Evolutionary conservation across 2,329 filamentous ascomycete genomes (phyloP).

Genomic region (Thelonectria blattea): DNA sequence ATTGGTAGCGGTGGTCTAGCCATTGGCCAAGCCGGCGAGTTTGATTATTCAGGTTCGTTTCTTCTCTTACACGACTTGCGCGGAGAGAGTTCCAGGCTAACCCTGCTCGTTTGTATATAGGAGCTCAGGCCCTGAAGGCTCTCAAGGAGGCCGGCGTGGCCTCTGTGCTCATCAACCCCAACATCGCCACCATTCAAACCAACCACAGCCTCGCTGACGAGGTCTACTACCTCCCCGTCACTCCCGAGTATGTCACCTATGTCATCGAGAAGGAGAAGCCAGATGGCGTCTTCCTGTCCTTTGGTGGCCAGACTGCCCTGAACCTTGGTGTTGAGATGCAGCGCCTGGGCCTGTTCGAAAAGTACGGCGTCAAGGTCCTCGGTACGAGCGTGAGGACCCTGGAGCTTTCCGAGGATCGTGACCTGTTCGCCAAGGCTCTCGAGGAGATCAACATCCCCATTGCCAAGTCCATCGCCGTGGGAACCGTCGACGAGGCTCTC

Average conservation of each 20-base stretch:
- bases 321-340: slow-evolving; percentile 98
- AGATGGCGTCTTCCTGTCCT: slow-evolving; percentile 96
- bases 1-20: slow-evolving; percentile 94
- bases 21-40: slow-evolving; percentile 97
- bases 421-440: slow-evolving; percentile 92
- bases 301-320: slow-evolving; percentile 95
- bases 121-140: slow-evolving; percentile 94
- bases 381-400: slow-evolving; percentile 94
- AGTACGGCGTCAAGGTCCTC: slow-evolving; percentile 93
- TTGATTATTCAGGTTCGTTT: slow-evolving; percentile 92
- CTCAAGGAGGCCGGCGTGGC: slow-evolving; percentile 92
- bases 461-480: slow-evolving; percentile 91
- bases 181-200: slow-evolving; percentile 98
- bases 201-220: slow-evolving; percentile 95
- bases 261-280: slow-evolving; percentile 96
- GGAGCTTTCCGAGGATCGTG: slow-evolving; percentile 93
- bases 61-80: neutral
- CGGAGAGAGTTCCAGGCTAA: slow-evolving; percentile 28
- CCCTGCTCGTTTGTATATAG: slow-evolving; percentile 53
- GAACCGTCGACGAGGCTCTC: slow-evolving; percentile 89
- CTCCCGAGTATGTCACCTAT: slow-evolving; percentile 95
- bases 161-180: slow-evolving; percentile 95
- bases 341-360: slow-evolving; percentile 91
- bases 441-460: slow-evolving; percentile 98
- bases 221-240: slow-evolving; percentile 97